Conservation (phyloP, 495 filamentous ascomycete species). For the Cairneyella variabilis region DNA sequence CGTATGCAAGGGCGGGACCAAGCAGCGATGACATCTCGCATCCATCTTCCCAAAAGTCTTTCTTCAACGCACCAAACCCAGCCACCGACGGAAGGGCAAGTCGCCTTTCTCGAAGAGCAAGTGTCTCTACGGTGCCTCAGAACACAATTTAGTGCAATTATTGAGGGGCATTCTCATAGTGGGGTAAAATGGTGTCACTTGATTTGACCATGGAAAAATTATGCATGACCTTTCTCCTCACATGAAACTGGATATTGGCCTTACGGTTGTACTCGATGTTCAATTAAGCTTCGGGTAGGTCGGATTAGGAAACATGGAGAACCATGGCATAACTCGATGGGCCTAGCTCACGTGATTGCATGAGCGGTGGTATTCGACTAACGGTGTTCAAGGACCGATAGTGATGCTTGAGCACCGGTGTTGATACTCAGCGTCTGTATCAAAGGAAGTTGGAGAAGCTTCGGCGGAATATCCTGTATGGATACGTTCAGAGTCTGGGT, state of each 20-base stretch:
- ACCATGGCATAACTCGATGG: too few species aligned
- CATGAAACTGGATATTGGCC: conserved; percentile 12
- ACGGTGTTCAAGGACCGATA: too few species aligned
- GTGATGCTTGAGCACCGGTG: too few species aligned
- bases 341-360: too few species aligned
- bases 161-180: conserved; percentile 19
- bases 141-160: conserved; percentile 13
- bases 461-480: too few species aligned
- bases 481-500: too few species aligned
- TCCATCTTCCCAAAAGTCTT: not conserved
- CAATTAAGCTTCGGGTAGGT: conserved; percentile 18
- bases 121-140: conserved; percentile 20
- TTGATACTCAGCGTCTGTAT: too few species aligned
- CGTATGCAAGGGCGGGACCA: conserved; percentile 21
- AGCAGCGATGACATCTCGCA: not conserved
- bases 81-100: conserved; percentile 8
- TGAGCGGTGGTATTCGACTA: too few species aligned
- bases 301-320: not conserved
- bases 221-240: conserved; percentile 6
- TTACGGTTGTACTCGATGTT: conserved; percentile 3
- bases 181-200: conserved; percentile 16
- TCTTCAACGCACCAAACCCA: not conserved
- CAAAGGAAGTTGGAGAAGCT: too few species aligned
- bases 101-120: conserved; percentile 13
- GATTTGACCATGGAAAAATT: conserved; percentile 5